Evolutionary conservation across 106 monocot species (phyloP).

Genomic region (Amphibolis antarctica): DNA sequence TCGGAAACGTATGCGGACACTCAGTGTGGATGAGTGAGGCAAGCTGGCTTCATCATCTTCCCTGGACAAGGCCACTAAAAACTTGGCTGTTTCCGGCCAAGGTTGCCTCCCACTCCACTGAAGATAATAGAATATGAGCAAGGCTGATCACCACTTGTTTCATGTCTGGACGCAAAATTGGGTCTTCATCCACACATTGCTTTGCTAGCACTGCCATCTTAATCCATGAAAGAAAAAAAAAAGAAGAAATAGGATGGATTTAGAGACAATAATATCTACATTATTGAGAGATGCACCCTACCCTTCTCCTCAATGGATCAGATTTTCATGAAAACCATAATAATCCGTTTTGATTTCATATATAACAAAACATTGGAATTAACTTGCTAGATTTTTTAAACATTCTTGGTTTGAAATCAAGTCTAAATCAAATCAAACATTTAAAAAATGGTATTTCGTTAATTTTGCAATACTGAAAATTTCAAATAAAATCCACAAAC

Average conservation of each 20-base stretch:
- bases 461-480: too few relatives aligned
- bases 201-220: slow-evolving; percentile 88
- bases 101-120: slow-evolving; percentile 88
- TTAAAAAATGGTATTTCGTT: too few relatives aligned
- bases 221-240: slow-evolving; percentile 3
- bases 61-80: slow-evolving; percentile 91
- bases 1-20: background rate
- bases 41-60: slow-evolving; percentile 41
- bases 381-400: too few relatives aligned
- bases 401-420: too few relatives aligned
- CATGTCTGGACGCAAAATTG: slow-evolving; percentile 80
- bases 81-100: slow-evolving; percentile 95
- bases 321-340: too few relatives aligned
- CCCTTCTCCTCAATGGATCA: too few relatives aligned
- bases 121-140: slow-evolving; percentile 78
- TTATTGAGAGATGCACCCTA: background rate
- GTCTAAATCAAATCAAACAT: too few relatives aligned
- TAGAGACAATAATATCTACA: background rate
- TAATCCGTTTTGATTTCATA: too few relatives aligned
- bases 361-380: too few relatives aligned
- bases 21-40: background rate
- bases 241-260: background rate
- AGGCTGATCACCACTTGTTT: slow-evolving; percentile 89
- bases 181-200: slow-evolving; percentile 95
- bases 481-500: too few relatives aligned